Percentiles rank a stretch among this genome's conserved stretches.
Conservation (phyloP, 1,139 yeast species). For the Lodderomyces metapsilosis region DNA sequence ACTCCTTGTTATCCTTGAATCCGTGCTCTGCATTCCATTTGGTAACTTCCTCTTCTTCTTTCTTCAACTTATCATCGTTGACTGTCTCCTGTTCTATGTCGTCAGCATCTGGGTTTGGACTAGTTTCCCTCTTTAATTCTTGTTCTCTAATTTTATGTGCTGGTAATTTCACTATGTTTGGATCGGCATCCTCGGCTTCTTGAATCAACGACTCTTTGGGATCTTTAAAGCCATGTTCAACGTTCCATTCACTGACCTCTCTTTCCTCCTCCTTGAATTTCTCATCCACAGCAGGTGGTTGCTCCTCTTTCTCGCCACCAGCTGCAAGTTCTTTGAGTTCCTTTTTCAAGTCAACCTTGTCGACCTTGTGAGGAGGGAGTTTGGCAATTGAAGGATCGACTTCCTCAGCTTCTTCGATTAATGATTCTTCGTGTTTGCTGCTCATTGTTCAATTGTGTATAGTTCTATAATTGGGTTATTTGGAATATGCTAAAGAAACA, state of each 20-base stretch:
- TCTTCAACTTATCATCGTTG: slow-evolving; percentile 9
- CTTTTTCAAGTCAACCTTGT: slow-evolving; percentile 5
- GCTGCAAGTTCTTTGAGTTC: slow-evolving; percentile 2
- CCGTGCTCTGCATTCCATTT: slow-evolving; percentile 30
- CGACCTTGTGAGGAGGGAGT: slow-evolving; percentile 19
- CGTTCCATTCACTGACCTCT: slow-evolving; percentile 27
- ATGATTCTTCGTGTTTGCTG: slow-evolving; percentile 15
- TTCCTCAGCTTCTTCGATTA: slow-evolving; percentile 21
- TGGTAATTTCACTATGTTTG: slow-evolving; percentile 19
- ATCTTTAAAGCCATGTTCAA: slow-evolving; percentile 24
- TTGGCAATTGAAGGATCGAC: slow-evolving; percentile 20
- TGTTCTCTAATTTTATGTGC: slow-evolving; percentile 15
- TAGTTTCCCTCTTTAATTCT: slow-evolving; percentile 6
- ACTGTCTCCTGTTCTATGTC: slow-evolving; percentile 10
- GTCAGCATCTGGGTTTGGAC: slow-evolving; percentile 1
- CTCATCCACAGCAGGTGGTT: slow-evolving; percentile 7
- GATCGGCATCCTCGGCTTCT: slow-evolving; percentile 25
- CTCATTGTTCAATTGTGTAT: neutral
- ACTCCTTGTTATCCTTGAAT: slow-evolving; percentile 21
- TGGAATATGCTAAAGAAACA: neutral
- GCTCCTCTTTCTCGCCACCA: slow-evolving; percentile 6
- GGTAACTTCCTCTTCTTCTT: slow-evolving; percentile 24
- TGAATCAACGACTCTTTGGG: slow-evolving; percentile 28
- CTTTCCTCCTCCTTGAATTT: slow-evolving; percentile 19
- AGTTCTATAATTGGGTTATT: too few relatives aligned